A percentile compares a stretch with the other conserved stretches of the same genome.
Evolutionary conservation across 192 early-diverging fungal genomes (phyloP).

Genomic region (Lobosporangium transversale): DNA sequence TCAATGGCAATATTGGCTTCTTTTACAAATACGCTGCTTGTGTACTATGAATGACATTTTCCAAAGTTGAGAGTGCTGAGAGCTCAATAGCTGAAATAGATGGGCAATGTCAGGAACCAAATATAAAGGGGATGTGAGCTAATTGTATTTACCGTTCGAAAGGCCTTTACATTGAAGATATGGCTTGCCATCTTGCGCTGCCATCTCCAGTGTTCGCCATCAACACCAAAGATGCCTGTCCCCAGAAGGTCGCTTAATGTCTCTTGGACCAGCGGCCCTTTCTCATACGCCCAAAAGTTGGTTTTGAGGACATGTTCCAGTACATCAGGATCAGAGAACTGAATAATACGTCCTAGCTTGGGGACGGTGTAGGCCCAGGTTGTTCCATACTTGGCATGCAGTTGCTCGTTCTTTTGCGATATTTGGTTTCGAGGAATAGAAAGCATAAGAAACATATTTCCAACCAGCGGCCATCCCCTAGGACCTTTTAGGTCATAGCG

Average conservation of each 20-base stretch:
- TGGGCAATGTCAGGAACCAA: neutral
- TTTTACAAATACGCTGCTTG: conserved; percentile 22
- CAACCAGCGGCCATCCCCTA: conserved; percentile 37
- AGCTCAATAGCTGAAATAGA: neutral
- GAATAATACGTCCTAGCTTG: conserved; percentile 27
- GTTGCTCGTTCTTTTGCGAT: conserved; percentile 12
- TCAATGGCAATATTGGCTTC: conserved; percentile 12
- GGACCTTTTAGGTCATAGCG: conserved; percentile 43
- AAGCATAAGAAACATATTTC: conserved; percentile 37
- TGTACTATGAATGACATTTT: conserved; percentile 18
- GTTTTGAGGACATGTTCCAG: conserved; percentile 50
- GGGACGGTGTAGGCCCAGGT: conserved; percentile 27
- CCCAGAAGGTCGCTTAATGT: conserved; percentile 29
- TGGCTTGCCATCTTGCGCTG: conserved; percentile 32
- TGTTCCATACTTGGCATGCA: conserved; percentile 14
- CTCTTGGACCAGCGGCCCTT: conserved; percentile 17
- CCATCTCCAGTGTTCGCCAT: conserved; percentile 40
- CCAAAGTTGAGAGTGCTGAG: neutral
- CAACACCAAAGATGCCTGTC: conserved; percentile 46
- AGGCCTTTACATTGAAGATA: conserved; percentile 34
- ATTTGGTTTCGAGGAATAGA: conserved; percentile 6
- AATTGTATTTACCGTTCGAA: conserved; percentile 13
- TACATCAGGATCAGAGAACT: conserved; percentile 25
- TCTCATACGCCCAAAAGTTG: conserved; percentile 50
- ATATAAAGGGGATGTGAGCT: no score